A percentile compares a stretch with the other conserved stretches of the same genome.
These are phyloP conservation scores for Centella asiatica DNA, from an alignment of 129 eudicot species.

Conservation along the genomic window DNA sequence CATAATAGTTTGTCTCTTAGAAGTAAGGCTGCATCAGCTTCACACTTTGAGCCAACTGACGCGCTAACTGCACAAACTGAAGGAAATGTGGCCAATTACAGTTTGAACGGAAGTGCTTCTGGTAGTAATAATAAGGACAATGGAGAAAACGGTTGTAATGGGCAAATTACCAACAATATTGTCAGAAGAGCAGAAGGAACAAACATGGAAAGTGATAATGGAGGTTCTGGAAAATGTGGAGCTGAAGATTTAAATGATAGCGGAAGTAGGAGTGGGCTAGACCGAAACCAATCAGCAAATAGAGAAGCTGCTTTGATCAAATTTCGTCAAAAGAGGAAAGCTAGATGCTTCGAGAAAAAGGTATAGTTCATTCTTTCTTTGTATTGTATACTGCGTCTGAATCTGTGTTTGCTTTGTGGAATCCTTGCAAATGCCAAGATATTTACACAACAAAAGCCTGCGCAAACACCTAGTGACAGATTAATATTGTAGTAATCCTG, in stretches of 20 bases:
- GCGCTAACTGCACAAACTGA: slow-evolving; percentile 22
- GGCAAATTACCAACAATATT: slow-evolving; percentile 27
- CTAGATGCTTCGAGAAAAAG: slow-evolving; percentile 73
- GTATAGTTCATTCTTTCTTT: slow-evolving; percentile 19
- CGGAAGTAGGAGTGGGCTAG: slow-evolving; percentile 44
- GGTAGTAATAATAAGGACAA: slow-evolving; percentile 57
- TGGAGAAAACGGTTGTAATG: slow-evolving; percentile 45
- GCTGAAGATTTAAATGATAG: slow-evolving; percentile 35
- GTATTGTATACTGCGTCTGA: too few species aligned
- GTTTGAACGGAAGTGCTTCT: slow-evolving; percentile 42
- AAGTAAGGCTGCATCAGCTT: slow-evolving; percentile 20
- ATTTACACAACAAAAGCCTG: too few species aligned
- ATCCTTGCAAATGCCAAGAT: too few species aligned
- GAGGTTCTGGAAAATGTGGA: slow-evolving; percentile 32
- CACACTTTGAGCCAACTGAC: slow-evolving; percentile 22
- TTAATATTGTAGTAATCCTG: too few species aligned
- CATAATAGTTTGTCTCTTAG: slow-evolving; percentile 15
- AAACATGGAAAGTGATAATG: slow-evolving; percentile 34
- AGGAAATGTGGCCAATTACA: slow-evolving; percentile 53
- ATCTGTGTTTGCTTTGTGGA: too few species aligned
- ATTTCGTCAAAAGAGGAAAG: slow-evolving; percentile 66
- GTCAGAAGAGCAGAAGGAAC: slow-evolving; percentile 33
- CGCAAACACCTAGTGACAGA: too few species aligned
- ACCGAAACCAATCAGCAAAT: slow-evolving; percentile 40
- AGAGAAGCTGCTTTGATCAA: slow-evolving; percentile 58